Conservation (phyloP, 495 filamentous ascomycete species). For the Penicillium odoratum region DNA sequence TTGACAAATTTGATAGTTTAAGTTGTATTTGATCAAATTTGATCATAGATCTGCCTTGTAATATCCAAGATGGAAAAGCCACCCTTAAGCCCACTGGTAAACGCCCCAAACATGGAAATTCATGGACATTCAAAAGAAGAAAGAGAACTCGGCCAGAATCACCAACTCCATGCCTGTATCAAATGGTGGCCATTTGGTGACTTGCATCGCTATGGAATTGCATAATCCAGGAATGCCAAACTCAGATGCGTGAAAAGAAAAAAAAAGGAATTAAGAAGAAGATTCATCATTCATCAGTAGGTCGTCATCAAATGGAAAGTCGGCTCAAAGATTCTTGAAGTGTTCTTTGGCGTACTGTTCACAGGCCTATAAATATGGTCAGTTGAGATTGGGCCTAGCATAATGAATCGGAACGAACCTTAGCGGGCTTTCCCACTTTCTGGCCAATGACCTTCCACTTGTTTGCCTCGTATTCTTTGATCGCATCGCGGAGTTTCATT, state of each 20-base stretch:
- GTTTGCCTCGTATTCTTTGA: constrained; percentile 97
- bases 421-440: constrained; percentile 97
- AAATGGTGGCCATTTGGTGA: constrained; percentile 22
- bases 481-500: constrained; percentile 81
- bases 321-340: constrained; percentile 58
- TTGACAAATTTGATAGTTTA: too few relatives aligned
- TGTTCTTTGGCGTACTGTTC: constrained; percentile 98
- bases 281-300: constrained; percentile 43
- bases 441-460: constrained; percentile 97
- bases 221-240: constrained; percentile 38
- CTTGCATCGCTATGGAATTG: constrained; percentile 36
- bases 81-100: constrained; percentile 19
- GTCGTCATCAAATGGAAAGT: constrained; percentile 14
- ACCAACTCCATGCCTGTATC: constrained; percentile 35
- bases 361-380: constrained; percentile 66
- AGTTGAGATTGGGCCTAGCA: constrained; percentile 12
- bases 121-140: not conserved
- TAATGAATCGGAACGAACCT: constrained; percentile 55
- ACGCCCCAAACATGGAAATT: constrained; percentile 15
- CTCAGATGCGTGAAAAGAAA: constrained; percentile 31
- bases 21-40: not conserved
- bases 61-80: constrained; percentile 29
- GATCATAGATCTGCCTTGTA: constrained; percentile 15
- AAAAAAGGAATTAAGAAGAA: constrained; percentile 16
- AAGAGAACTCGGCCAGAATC: constrained; percentile 22